Percentiles rank a stretch among this genome's conserved stretches.
phyloP scores from a whole-genome alignment of 2,329 filamentous ascomycete genomes.

The Penicillium sp. region DNA sequence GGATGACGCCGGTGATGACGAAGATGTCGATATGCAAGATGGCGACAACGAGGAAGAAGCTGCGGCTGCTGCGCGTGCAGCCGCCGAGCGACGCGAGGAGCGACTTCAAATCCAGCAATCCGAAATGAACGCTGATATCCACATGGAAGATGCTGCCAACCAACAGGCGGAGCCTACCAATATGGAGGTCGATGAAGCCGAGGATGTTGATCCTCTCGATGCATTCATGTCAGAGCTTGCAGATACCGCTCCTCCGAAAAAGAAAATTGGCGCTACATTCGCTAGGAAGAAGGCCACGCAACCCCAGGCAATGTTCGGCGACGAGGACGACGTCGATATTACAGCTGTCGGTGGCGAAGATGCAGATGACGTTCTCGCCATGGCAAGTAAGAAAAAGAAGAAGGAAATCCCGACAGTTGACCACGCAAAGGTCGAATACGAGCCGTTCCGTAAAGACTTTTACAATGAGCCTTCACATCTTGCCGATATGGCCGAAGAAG shows the following conservation, averaged over 20 bases:
- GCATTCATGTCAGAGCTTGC: slow-evolving; percentile 87
- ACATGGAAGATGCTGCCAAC: slow-evolving; percentile 51
- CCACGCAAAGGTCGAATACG: slow-evolving; percentile 83
- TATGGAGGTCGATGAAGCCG: slow-evolving; percentile 47
- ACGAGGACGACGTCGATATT: slow-evolving; percentile 74
- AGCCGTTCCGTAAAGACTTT: slow-evolving; percentile 90
- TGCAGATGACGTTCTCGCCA: slow-evolving; percentile 68
- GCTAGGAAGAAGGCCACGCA: slow-evolving; percentile 59
- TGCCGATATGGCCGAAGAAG: slow-evolving; percentile 79
- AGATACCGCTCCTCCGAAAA: slow-evolving; percentile 56
- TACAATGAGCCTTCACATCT: slow-evolving; percentile 90
- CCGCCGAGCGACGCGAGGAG: slow-evolving; percentile 82
- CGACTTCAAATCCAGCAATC: slow-evolving; percentile 57
- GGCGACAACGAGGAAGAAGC: slow-evolving; percentile 86
- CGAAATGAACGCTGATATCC: slow-evolving; percentile 53
- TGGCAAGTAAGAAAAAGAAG: slow-evolving; percentile 76
- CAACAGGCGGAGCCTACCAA: slow-evolving; percentile 44
- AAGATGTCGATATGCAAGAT: slow-evolving; percentile 76
- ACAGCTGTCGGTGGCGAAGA: slow-evolving; percentile 67
- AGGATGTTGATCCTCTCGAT: slow-evolving; percentile 88
- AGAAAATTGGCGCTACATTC: slow-evolving; percentile 42
- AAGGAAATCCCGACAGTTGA: slow-evolving; percentile 91
- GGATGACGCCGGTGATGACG: slow-evolving; percentile 71
- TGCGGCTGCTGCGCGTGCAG: slow-evolving; percentile 81
- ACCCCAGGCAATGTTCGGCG: slow-evolving; percentile 86